These are phyloP conservation scores for Apiospora hydei DNA, from an alignment of 2,329 filamentous ascomycete species.

Conservation along the genomic window DNA sequence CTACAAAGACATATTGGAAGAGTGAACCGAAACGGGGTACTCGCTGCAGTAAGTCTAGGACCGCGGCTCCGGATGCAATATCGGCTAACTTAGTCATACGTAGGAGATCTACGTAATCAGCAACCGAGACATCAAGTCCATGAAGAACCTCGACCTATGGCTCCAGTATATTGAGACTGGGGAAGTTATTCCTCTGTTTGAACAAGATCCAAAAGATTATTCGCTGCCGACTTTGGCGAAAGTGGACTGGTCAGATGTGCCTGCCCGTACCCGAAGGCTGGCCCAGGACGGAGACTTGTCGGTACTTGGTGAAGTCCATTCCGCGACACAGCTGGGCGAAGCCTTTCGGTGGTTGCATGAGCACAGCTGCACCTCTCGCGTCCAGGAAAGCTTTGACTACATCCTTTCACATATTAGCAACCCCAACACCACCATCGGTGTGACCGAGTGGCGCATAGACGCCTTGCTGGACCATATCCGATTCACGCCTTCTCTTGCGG, in stretches of 20 bases:
- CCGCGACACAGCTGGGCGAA: not conserved
- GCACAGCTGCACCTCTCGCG: not conserved
- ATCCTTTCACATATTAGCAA: not conserved
- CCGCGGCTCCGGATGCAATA: not conserved
- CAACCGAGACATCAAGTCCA: conserved; percentile 47
- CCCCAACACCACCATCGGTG: too few relatives aligned
- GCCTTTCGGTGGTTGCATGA: not conserved
- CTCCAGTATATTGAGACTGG: conserved; percentile 48
- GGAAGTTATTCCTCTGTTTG: conserved; percentile 46
- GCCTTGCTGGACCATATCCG: not conserved
- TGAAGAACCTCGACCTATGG: conserved; percentile 49
- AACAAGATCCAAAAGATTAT: conserved; percentile 44
- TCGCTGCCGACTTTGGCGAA: conserved; percentile 38
- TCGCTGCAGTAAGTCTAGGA: conserved; percentile 43
- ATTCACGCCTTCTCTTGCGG: not conserved
- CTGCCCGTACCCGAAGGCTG: not conserved
- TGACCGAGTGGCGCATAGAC: not conserved
- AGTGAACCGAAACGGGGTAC: conserved; percentile 45
- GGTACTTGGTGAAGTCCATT: not conserved
- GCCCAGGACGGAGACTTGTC: not conserved
- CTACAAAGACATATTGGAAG: conserved; percentile 46
- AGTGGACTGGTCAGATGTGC: conserved; percentile 36
- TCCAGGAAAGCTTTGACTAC: not conserved
- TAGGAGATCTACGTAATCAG: conserved; percentile 53
- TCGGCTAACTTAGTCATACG: not conserved